A percentile compares a stretch with the other conserved stretches of the same genome.
These are phyloP conservation scores for Lupinus albus DNA, from an alignment of 306 rosid genomes.

Conservation along the genomic window DNA sequence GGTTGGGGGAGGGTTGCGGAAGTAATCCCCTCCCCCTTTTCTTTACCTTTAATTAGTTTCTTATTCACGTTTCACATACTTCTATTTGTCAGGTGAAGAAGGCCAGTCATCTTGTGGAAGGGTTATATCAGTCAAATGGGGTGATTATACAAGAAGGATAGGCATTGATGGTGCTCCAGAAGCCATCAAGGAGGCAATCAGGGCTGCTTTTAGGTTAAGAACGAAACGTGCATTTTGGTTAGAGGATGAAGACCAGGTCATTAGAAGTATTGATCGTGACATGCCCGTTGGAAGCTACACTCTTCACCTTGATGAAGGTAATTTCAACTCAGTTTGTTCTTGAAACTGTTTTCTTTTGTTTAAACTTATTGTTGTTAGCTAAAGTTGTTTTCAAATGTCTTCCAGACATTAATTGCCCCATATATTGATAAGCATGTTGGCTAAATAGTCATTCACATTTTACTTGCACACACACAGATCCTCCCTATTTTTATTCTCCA, in stretches of 20 bases:
- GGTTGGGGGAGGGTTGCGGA: too few relatives aligned
- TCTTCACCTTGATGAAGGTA: conserved; percentile 97
- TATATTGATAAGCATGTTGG: neutral
- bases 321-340: conserved; percentile 28
- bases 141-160: conserved; percentile 83
- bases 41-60: conserved; percentile 32
- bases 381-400: neutral
- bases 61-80: conserved; percentile 12
- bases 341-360: conserved; percentile 11
- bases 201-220: conserved; percentile 88
- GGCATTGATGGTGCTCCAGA: conserved; percentile 89
- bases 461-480: neutral
- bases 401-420: neutral
- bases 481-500: neutral
- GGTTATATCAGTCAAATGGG: conserved; percentile 94
- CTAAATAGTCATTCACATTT: neutral
- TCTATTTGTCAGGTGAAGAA: conserved; percentile 66
- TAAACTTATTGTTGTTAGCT: neutral
- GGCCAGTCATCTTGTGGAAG: conserved; percentile 80
- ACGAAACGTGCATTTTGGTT: conserved; percentile 94
- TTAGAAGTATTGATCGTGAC: conserved; percentile 88
- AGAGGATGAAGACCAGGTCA: conserved; percentile 92
- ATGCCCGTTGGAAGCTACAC: conserved; percentile 93
- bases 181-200: conserved; percentile 93
- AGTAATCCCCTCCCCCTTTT: neutral